Base-by-base conservation (phyloP, 768 basidiomycete species). In the Mycena galericulata region DNA sequence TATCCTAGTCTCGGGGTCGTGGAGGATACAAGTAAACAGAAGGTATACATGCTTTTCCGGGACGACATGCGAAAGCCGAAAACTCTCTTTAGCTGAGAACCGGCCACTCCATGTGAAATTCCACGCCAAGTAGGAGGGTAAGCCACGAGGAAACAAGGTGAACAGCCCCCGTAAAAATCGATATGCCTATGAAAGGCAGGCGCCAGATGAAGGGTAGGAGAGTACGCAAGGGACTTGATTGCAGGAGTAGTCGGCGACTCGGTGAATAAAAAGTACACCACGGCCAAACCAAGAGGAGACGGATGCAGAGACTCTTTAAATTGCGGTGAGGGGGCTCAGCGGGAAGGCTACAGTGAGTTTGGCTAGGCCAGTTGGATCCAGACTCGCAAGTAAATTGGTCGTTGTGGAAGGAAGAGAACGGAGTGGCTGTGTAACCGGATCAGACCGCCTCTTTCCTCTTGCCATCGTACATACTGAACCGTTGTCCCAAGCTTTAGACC, bases 101-200 rank as follows among this genome's bases (percentile, higher is more conserved):
- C 26, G 17, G 46, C 46, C 46, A 47, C 26, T 24, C 45, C 45
- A 46, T 11, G 46, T 49, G 46, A 49, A 49, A 49, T 55, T 24
- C 34, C 38, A 38, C 54, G 17, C 40, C 53, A 54, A 54, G 53
- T 34, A 54, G 32, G 41, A 30, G 45, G 41, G 41, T 29, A n/a
- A 45, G 56, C 56, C 56, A 57, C 41, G 27, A 57, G 56, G 41
- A 45, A 57, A 30, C 40, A 45, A 57, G 40, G 45, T 18, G 32
- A 57, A 57, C 14, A 57, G 41, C 56, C 41, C 56, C 40, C 30
- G 56, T 43, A 45, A 50, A 50, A 50, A 50, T 50, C 26, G 30
- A 27, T 27, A 50, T 50, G 49, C 49, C 27, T 29, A 50, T 50
- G 27, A 50, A 22, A 45, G 26, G 49, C 49, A 50, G 49, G 27